These are phyloP conservation scores for Heterobasidion irregulare DNA, from an alignment of 1,284 basidiomycete species.

Conservation along the genomic window DNA sequence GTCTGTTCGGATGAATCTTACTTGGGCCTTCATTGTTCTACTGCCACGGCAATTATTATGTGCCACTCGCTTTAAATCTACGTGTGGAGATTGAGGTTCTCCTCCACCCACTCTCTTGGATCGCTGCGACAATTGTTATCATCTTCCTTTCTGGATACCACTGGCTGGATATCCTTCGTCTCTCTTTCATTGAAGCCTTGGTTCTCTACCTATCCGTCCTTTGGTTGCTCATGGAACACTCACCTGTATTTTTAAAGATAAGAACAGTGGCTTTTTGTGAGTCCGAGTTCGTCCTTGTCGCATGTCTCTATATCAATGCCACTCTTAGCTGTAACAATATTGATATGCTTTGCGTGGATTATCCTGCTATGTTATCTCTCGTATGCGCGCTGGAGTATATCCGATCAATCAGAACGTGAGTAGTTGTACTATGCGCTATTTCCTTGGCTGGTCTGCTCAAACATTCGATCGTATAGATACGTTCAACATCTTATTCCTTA, in stretches of 20 bases:
- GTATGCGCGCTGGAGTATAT: constrained; percentile 30
- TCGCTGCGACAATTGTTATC: too few relatives aligned
- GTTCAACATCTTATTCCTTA: constrained; percentile 36
- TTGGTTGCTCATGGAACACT: constrained; percentile 22
- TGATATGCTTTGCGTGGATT: constrained; percentile 34
- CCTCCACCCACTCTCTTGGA: too few relatives aligned
- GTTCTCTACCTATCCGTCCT: neutral
- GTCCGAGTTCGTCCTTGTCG: constrained; percentile 13
- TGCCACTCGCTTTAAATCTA: too few relatives aligned
- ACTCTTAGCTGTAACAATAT: constrained; percentile 25
- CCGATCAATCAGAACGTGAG: constrained; percentile 31
- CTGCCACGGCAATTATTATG: too few relatives aligned
- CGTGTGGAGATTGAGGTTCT: too few relatives aligned
- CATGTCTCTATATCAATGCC: neutral
- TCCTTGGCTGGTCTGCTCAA: neutral
- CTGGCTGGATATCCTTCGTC: neutral
- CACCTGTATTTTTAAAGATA: constrained; percentile 30
- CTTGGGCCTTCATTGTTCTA: too few relatives aligned
- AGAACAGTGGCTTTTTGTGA: constrained; percentile 32
- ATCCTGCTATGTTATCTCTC: constrained; percentile 30
- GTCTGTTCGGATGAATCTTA: too few relatives aligned
- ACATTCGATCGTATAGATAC: constrained; percentile 20
- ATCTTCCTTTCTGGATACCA: neutral
- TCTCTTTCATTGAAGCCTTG: neutral
- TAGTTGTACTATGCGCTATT: constrained; percentile 2